These are phyloP conservation scores for Prunus salicina DNA, from an alignment of 306 rosid species.

Conservation along the genomic window DNA sequence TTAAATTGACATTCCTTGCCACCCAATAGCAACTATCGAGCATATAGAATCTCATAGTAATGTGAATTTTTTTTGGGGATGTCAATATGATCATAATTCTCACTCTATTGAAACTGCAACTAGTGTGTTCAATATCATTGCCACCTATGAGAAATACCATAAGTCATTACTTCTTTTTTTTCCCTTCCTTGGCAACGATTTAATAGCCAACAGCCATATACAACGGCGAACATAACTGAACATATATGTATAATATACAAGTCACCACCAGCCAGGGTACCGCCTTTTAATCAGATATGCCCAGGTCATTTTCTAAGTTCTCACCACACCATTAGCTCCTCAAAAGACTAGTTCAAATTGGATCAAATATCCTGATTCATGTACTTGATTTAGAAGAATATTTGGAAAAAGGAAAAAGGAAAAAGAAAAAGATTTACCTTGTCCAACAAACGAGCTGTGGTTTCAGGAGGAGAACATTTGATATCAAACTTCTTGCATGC, in stretches of 20 bases:
- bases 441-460: conserved; percentile 83
- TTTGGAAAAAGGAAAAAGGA: background rate
- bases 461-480: conserved; percentile 87
- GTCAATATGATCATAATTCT: too few relatives aligned
- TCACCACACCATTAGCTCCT: background rate
- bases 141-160: background rate
- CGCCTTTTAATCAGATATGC: background rate
- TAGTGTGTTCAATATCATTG: background rate
- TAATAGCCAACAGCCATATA: background rate
- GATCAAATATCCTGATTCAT: background rate
- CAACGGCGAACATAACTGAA: background rate
- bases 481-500: conserved; percentile 69
- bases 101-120: background rate
- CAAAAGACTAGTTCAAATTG: background rate
- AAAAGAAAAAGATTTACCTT: conserved; percentile 40
- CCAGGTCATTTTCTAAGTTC: background rate
- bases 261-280: background rate
- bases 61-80: too few relatives aligned
- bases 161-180: too few relatives aligned
- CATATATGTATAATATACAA: background rate
- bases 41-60: background rate
- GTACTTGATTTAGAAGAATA: background rate
- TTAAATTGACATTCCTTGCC: background rate
- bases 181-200: background rate
- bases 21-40: background rate